These are phyloP conservation scores for Podosphaera xanthii DNA, from an alignment of 2,329 filamentous ascomycete genomes.

Conservation along the genomic window DNA sequence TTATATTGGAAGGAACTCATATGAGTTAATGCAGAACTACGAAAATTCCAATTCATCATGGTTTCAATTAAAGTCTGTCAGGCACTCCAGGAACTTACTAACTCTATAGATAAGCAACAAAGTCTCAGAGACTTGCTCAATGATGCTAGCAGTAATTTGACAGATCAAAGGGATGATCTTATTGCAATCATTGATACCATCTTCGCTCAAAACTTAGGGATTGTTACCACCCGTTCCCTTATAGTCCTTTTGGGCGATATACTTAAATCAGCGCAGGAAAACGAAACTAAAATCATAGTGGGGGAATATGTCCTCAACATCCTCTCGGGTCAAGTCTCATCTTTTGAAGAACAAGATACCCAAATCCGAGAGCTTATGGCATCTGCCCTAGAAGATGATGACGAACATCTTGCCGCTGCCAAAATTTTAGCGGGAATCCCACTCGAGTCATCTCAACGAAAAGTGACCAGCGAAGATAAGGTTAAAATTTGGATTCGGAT, in stretches of 20 bases:
- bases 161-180: slow-evolving; percentile 7
- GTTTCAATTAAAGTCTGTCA: slow-evolving; percentile 20
- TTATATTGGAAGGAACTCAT: too few species aligned
- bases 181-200: slow-evolving; percentile 15
- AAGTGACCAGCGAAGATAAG: slow-evolving; percentile 61
- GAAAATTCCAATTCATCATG: slow-evolving; percentile 7
- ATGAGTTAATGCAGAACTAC: too few species aligned
- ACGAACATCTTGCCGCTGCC: slow-evolving; percentile 62
- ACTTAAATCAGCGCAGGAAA: slow-evolving; percentile 35
- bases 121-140: slow-evolving; percentile 25
- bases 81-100: slow-evolving; percentile 22
- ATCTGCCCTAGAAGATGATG: slow-evolving; percentile 57
- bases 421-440: slow-evolving; percentile 61
- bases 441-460: slow-evolving; percentile 70
- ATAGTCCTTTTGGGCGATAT: slow-evolving; percentile 32
- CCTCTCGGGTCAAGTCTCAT: slow-evolving; percentile 37
- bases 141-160: slow-evolving; percentile 1
- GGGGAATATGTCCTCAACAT: slow-evolving; percentile 49
- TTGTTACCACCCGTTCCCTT: slow-evolving; percentile 15
- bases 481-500: slow-evolving; percentile 81
- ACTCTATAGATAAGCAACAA: slow-evolving; percentile 21
- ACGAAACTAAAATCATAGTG: slow-evolving; percentile 50
- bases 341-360: slow-evolving; percentile 69
- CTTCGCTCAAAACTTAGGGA: slow-evolving; percentile 15
- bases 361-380: slow-evolving; percentile 61